A percentile compares a stretch with the other conserved stretches of the same genome.
These are phyloP conservation scores for Cadophora gregata DNA, from an alignment of 2,329 filamentous ascomycete genomes.

Conservation along the genomic window DNA sequence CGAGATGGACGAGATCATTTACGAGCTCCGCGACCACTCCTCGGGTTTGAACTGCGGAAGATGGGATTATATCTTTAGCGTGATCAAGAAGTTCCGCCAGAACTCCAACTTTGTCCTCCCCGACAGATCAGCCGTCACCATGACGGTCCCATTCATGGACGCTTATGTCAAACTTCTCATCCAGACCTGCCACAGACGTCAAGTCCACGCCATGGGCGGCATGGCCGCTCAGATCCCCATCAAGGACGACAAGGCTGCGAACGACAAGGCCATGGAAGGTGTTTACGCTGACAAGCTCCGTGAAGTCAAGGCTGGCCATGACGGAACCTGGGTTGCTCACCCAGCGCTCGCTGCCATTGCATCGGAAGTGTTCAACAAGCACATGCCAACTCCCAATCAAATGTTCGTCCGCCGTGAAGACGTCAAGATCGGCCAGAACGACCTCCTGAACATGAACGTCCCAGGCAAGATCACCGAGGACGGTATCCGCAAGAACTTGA, in stretches of 20 bases:
- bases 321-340: constrained; percentile 97
- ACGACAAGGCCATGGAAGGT: constrained; percentile 91
- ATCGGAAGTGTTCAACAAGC: constrained; percentile 91
- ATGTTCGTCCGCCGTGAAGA: constrained; percentile 90
- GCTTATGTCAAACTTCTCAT: constrained; percentile 96
- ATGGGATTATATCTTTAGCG: constrained; percentile 99
- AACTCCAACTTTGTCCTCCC: constrained; percentile 93
- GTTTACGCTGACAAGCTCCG: constrained; percentile 96
- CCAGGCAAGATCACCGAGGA: constrained; percentile 90
- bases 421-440: constrained; percentile 82
- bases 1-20: constrained; percentile 99
- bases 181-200: constrained; percentile 95
- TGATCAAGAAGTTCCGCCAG: constrained; percentile 99
- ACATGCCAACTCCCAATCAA: constrained; percentile 99
- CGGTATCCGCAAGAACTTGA: constrained; percentile 96
- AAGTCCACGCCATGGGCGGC: constrained; percentile 98
- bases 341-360: constrained; percentile 89
- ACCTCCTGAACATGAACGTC: constrained; percentile 97
- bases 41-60: constrained; percentile 97
- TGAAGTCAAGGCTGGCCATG: constrained; percentile 92
- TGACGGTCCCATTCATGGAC: constrained; percentile 99
- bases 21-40: constrained; percentile 95
- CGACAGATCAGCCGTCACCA: constrained; percentile 88
- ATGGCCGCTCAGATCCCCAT: constrained; percentile 99
- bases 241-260: constrained; percentile 90